Evolutionary conservation across 768 basidiomycete genomes (phyloP), one percentile per base, ranked within the genome.

Genomic region (Porphyrellus cyaneotinctus): DNA sequence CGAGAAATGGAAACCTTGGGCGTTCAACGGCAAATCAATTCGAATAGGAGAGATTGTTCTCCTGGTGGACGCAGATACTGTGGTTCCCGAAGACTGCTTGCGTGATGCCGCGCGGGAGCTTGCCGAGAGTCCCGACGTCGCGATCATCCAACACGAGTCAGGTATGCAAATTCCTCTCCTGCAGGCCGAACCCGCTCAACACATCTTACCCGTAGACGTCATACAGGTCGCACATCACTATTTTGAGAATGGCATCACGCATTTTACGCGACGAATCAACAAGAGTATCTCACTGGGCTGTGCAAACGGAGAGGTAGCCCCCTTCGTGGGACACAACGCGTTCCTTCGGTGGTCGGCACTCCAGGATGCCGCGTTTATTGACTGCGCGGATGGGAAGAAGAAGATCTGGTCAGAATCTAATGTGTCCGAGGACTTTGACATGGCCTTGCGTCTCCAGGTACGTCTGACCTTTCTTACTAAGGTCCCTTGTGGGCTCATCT

Each of bases 181-280:
- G 13, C 5, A 8, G 4, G 33, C 14, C 28, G 10, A 18, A 7
- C 3, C 3, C 44, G 32, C 50, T 58, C 17, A 53, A 17, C 1
- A 24, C 14, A 47, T 12, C 26, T 7, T 35, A 26, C 28, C 38
- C 50, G 47, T 30, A 82, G 88, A 91, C 60, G 91, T 94, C 56
- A 91, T 94, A 85, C 89, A 94, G 68, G 91, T 92, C 49, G 90
- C 89, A 0, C 73, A 87, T 65, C 87, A 92, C 67, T 94, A 88
- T 70, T 94, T 95, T 62, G 92, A 95, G 66, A 92, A 93, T 58
- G 90, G 88, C 12, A 90, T 95, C 58, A 82, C 93, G 7, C 84
- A 88, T 64, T 95, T 95, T 69, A 95, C 93, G 6, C 82, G 85
- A 11, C 80, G 91, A 15, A 91, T 95, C 72, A 92, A 95, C 71